Conservation (phyloP, 2,329 filamentous ascomycete species). For the Mycocentrospora acerina region DNA sequence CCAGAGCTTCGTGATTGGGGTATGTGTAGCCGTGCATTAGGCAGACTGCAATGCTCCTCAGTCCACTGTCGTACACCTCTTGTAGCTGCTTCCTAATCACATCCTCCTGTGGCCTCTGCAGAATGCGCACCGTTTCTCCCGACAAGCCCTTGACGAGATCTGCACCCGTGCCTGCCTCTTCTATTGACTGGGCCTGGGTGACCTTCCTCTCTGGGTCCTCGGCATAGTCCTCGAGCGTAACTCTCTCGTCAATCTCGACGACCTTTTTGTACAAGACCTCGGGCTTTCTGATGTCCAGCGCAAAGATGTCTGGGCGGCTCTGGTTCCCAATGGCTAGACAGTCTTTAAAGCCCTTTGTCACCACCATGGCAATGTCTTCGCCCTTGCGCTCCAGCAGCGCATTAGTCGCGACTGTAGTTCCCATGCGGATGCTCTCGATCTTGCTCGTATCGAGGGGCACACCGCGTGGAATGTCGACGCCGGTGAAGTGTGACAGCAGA, state of each 20-base stretch:
- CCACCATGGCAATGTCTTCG: slow-evolving; percentile 82
- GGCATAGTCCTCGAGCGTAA: slow-evolving; percentile 88
- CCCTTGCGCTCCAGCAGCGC: slow-evolving; percentile 88
- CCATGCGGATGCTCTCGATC: slow-evolving; percentile 93
- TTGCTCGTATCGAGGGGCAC: slow-evolving; percentile 76
- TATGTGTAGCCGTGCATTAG: slow-evolving; percentile 93
- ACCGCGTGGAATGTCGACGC: slow-evolving; percentile 75
- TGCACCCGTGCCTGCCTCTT: slow-evolving; percentile 47
- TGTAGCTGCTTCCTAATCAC: slow-evolving; percentile 63
- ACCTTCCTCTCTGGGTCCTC: slow-evolving; percentile 73
- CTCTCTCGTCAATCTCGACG: slow-evolving; percentile 86
- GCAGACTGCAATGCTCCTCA: slow-evolving; percentile 83
- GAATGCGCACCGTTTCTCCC: slow-evolving; percentile 71
- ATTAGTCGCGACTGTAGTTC: slow-evolving; percentile 92
- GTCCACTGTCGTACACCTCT: slow-evolving; percentile 67
- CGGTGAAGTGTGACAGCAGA: slow-evolving; percentile 76
- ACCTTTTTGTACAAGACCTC: slow-evolving; percentile 84
- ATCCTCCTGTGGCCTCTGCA: slow-evolving; percentile 61
- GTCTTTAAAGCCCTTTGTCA: slow-evolving; percentile 85
- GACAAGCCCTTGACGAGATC: slow-evolving; percentile 71
- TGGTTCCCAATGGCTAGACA: slow-evolving; percentile 90
- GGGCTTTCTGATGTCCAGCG: slow-evolving; percentile 81
- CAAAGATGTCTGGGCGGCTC: slow-evolving; percentile 85
- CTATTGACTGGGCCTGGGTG: slow-evolving; percentile 57
- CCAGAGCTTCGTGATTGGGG: slow-evolving; percentile 76